Conservation (phyloP, 768 basidiomycete species). For the Tulasnella sp. region DNA sequence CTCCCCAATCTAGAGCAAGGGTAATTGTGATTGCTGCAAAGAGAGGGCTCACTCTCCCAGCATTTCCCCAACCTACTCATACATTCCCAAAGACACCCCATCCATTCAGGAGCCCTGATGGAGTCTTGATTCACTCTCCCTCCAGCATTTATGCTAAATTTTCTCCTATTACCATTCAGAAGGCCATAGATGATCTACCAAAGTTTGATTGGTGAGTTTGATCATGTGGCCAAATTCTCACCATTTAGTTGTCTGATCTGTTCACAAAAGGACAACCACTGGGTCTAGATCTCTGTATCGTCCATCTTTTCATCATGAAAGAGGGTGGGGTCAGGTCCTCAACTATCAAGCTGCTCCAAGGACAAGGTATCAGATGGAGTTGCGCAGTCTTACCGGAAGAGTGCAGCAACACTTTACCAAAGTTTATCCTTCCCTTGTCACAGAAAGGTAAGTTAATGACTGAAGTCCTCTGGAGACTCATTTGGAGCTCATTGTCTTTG, state of each 20-base stretch:
- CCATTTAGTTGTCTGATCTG: background rate
- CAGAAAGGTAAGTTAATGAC: background rate
- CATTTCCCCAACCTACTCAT: conserved; percentile 45
- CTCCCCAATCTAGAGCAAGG: conserved; percentile 42
- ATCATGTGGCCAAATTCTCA: background rate
- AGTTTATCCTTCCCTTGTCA: background rate
- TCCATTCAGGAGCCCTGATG: background rate
- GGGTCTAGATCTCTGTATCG: background rate
- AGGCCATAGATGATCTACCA: conserved; percentile 1
- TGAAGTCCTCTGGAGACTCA: background rate
- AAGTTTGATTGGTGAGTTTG: conserved; percentile 8
- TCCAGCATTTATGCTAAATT: background rate
- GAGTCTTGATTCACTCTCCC: background rate
- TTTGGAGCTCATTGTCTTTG: background rate
- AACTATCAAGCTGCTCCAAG: background rate
- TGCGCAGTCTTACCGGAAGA: background rate
- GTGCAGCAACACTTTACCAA: conserved; percentile 7
- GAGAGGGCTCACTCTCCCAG: conserved; percentile 33
- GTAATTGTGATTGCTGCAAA: conserved; percentile 44
- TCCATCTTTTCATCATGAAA: background rate
- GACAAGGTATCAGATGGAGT: background rate
- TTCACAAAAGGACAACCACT: background rate
- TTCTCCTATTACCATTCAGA: background rate
- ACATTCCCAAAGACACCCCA: conserved; percentile 28
- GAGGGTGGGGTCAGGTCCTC: background rate